These are phyloP conservation scores for Margaritispora aquatica DNA, from an alignment of 495 filamentous ascomycete genomes.

Conservation along the genomic window DNA sequence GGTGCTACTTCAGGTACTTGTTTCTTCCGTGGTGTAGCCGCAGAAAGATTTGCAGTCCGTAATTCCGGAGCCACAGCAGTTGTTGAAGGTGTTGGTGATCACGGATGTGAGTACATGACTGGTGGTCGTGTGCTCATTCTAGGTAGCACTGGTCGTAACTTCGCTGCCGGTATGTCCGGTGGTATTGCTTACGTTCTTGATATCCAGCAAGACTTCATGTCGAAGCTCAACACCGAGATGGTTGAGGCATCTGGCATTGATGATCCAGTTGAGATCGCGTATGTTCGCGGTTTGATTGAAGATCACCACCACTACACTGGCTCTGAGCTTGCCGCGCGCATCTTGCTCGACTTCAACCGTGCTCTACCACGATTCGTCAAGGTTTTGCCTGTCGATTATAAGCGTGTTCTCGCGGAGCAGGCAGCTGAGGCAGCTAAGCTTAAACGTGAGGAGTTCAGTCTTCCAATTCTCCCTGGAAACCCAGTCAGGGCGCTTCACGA, in stretches of 20 bases:
- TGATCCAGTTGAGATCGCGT: conserved; percentile 89
- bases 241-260: conserved; percentile 86
- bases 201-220: conserved; percentile 83
- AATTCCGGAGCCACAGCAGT: conserved; percentile 97
- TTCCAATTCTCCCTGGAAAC: conserved; percentile 68
- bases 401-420: conserved; percentile 85
- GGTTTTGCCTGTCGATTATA: conserved; percentile 94
- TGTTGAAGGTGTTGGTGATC: conserved; percentile 96
- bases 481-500: conserved; percentile 32
- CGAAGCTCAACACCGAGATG: conserved; percentile 98
- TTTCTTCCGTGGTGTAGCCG: conserved; percentile 97
- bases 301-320: conserved; percentile 99
- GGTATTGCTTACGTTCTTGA: conserved; percentile 98
- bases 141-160: conserved; percentile 95
- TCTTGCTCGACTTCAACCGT: conserved; percentile 93
- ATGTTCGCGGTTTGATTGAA: conserved; percentile 88
- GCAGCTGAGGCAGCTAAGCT: conserved; percentile 56
- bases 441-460: conserved; percentile 73
- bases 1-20: conserved; percentile 89
- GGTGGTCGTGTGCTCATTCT: conserved; percentile 89
- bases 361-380: conserved; percentile 92
- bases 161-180: conserved; percentile 98
- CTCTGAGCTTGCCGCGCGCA: conserved; percentile 91
- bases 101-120: conserved; percentile 99
- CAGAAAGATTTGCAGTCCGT: conserved; percentile 95